Evolutionary conservation across 805 yeast genomes (phyloP).

Genomic region (Starmerella floris): DNA sequence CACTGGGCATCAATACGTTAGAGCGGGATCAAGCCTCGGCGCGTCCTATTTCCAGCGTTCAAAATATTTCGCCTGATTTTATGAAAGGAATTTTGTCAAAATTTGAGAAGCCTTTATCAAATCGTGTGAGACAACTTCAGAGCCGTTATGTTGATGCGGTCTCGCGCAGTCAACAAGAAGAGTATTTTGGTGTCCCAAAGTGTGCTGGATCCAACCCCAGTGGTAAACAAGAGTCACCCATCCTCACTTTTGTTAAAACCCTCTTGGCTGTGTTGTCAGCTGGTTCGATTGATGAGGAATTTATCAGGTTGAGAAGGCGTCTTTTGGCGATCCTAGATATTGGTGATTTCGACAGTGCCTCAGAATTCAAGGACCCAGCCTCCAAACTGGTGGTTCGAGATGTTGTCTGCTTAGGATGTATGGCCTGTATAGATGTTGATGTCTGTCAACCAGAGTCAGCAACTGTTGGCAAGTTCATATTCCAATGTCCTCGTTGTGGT

Average conservation of each 20-base stretch:
- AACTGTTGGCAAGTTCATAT: constrained; percentile 40
- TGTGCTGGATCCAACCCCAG: constrained; percentile 52
- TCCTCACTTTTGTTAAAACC: constrained; percentile 65
- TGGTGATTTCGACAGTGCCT: constrained; percentile 69
- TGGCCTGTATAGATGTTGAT: constrained; percentile 60
- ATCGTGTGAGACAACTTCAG: constrained; percentile 51
- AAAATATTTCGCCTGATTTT: constrained; percentile 15
- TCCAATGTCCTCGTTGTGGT: constrained; percentile 39
- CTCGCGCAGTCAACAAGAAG: constrained; percentile 46
- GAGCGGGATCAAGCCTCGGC: background rate
- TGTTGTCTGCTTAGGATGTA: constrained; percentile 70
- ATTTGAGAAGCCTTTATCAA: constrained; percentile 50
- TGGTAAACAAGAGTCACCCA: constrained; percentile 48
- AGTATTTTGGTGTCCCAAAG: constrained; percentile 58
- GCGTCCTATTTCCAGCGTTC: background rate
- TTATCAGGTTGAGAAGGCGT: constrained; percentile 59
- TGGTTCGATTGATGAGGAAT: constrained; percentile 57
- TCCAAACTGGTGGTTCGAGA: constrained; percentile 52
- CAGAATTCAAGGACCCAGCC: constrained; percentile 62
- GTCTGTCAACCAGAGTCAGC: constrained; percentile 40
- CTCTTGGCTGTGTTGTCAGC: constrained; percentile 60
- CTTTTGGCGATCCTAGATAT: constrained; percentile 61
- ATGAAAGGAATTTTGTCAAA: constrained; percentile 29
- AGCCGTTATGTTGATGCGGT: constrained; percentile 60
- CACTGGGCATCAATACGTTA: background rate